A percentile compares a stretch with the other conserved stretches of the same genome.
Conservation (phyloP, 805 yeast species). For the Candida peoriensis region DNA sequence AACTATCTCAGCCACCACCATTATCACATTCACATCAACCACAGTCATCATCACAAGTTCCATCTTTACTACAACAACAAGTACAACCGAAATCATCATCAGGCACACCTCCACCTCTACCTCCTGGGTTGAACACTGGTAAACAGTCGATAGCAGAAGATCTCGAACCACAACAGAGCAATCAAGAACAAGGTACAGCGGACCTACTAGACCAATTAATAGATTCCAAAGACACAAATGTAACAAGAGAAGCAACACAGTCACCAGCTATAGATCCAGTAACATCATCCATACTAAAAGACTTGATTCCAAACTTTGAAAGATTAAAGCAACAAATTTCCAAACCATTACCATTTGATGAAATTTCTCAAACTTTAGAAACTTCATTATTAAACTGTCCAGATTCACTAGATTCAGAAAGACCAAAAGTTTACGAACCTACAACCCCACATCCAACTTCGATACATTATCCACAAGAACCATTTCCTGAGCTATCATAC, state of each 20-base stretch:
- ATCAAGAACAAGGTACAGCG: too few species aligned
- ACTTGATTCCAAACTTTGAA: conserved; percentile 25
- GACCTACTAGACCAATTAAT: too few species aligned
- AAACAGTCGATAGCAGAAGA: conserved; percentile 4
- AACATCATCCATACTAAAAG: conserved; percentile 14
- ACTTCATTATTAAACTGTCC: conserved; percentile 85
- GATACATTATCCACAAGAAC: conserved; percentile 84
- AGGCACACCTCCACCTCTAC: conserved; percentile 10
- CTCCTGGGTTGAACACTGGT: conserved; percentile 6
- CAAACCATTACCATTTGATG: conserved; percentile 48
- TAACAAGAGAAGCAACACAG: conserved; percentile 10
- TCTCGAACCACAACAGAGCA: too few species aligned
- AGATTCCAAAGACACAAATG: too few species aligned
- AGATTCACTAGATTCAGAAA: conserved; percentile 86
- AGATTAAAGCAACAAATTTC: conserved; percentile 35
- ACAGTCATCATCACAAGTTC: conserved; percentile 3
- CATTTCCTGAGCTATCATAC: conserved; percentile 47
- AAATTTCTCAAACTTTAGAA: conserved; percentile 59
- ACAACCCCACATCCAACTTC: conserved; percentile 85
- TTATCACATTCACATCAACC: neutral
- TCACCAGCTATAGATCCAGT: conserved; percentile 9
- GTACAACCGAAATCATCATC: conserved; percentile 1
- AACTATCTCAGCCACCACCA: conserved; percentile 8
- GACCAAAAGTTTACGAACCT: conserved; percentile 66
- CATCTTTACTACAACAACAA: neutral